Percentiles rank a stretch among this genome's conserved stretches.
These are phyloP conservation scores for Neostapfia colusana DNA, from an alignment of 176 grass and related monocot genomes.

Conservation along the genomic window DNA sequence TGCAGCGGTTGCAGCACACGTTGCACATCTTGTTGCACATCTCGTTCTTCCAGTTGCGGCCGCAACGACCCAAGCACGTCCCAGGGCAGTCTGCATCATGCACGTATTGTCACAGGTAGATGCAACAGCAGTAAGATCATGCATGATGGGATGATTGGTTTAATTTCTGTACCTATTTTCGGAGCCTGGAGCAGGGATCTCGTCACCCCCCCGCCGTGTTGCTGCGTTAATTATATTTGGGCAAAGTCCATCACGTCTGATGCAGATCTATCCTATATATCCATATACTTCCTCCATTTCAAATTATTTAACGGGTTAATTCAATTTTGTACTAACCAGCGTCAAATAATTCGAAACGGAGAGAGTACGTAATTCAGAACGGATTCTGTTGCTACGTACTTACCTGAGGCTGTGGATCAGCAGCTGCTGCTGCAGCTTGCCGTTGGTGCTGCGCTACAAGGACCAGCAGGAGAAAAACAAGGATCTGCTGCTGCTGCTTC, in stretches of 20 bases:
- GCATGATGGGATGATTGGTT: neutral
- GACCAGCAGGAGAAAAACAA: neutral
- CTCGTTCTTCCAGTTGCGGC: slow-evolving; percentile 68
- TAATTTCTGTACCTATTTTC: slow-evolving; percentile 50
- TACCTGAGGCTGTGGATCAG: neutral
- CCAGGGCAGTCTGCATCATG: slow-evolving; percentile 56
- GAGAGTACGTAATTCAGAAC: neutral
- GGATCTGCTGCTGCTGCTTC: neutral
- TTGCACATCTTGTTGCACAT: slow-evolving; percentile 87
- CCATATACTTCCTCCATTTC: no score
- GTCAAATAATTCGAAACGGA: no score
- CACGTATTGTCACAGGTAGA: no score
- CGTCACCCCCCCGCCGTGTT: neutral
- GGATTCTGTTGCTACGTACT: no score
- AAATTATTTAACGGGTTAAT: no score
- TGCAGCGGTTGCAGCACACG: slow-evolving; percentile 68
- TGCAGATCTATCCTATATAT: neutral
- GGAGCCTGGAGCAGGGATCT: slow-evolving; percentile 60
- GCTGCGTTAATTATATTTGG: no score
- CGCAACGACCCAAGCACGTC: slow-evolving; percentile 55
- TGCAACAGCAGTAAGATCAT: neutral
- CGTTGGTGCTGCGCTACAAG: neutral
- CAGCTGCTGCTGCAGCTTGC: no score
- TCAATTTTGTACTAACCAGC: no score
- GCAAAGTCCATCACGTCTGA: no score